Conservation (phyloP, 2,329 filamentous ascomycete genomes). For the Calonectria henricotiae region DNA sequence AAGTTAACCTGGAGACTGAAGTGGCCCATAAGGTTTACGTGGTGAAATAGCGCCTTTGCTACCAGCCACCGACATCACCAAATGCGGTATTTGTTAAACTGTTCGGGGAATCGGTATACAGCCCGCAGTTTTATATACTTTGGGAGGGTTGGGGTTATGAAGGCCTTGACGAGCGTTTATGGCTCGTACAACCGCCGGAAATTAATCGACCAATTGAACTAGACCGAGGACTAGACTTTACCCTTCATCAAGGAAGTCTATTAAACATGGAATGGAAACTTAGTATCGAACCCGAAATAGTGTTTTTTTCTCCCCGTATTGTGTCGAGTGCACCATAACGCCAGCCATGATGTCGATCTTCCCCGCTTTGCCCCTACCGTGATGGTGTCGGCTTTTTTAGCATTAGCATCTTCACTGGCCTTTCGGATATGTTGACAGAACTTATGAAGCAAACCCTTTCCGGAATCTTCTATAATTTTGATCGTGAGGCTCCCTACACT, state of each 20-base stretch:
- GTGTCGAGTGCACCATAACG: too few relatives aligned
- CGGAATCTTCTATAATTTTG: too few relatives aligned
- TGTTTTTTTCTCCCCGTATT: background rate
- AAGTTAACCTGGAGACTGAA: background rate
- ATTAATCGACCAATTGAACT: background rate
- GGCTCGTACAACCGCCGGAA: background rate
- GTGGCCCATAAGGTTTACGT: background rate
- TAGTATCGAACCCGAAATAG: background rate
- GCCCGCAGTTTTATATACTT: background rate
- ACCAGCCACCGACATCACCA: background rate
- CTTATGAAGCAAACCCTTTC: too few relatives aligned
- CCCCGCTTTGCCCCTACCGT: too few relatives aligned
- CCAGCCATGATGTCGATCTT: too few relatives aligned
- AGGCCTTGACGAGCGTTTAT: background rate
- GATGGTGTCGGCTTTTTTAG: too few relatives aligned
- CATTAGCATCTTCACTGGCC: too few relatives aligned
- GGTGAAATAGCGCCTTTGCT: background rate
- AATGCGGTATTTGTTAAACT: background rate
- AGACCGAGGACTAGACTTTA: background rate
- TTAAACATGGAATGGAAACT: background rate
- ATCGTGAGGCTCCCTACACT: too few relatives aligned
- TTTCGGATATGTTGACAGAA: too few relatives aligned
- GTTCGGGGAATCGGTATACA: background rate
- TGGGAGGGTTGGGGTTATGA: background rate
- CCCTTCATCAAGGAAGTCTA: background rate